phyloP scores from a whole-genome alignment of 768 basidiomycete genomes.

The Boletus vermiculosoides region DNA sequence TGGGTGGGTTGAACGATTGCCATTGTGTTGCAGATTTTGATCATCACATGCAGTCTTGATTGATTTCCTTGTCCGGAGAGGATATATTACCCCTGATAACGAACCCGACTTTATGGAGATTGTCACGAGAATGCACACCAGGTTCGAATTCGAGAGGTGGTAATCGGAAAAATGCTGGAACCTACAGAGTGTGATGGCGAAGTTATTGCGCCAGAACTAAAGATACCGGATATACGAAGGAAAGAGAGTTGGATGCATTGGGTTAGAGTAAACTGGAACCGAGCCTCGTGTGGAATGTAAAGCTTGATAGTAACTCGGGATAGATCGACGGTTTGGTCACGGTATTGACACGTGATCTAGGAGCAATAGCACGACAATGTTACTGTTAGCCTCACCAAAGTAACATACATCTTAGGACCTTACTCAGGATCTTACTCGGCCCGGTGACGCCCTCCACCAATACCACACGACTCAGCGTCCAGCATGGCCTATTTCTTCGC shows the following conservation, averaged over 20 bases:
- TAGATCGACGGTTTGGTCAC: background rate
- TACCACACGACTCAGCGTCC: background rate
- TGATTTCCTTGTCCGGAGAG: constrained; percentile 87
- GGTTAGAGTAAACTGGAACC: background rate
- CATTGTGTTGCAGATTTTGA: background rate
- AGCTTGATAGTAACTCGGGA: background rate
- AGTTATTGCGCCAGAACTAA: background rate
- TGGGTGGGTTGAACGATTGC: constrained; percentile 48
- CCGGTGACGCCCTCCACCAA: constrained; percentile 3
- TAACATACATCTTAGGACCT: background rate
- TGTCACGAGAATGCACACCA: constrained; percentile 66
- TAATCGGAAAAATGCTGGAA: background rate
- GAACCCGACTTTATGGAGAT: constrained; percentile 84
- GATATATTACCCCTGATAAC: constrained; percentile 81
- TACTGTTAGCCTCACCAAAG: background rate
- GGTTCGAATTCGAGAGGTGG: constrained; percentile 65
- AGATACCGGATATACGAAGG: background rate
- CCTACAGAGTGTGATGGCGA: background rate
- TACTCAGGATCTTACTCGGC: background rate
- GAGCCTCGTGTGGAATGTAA: background rate
- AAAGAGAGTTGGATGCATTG: background rate
- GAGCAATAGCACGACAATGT: background rate
- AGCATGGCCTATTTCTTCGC: constrained; percentile 83
- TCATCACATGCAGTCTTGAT: constrained; percentile 61
- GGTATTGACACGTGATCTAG: constrained; percentile 11